Percentiles rank a stretch among this genome's conserved stretches.
phyloP scores from a whole-genome alignment of 2,329 filamentous ascomycete genomes.

The Lecanoromycetidae sp. region DNA sequence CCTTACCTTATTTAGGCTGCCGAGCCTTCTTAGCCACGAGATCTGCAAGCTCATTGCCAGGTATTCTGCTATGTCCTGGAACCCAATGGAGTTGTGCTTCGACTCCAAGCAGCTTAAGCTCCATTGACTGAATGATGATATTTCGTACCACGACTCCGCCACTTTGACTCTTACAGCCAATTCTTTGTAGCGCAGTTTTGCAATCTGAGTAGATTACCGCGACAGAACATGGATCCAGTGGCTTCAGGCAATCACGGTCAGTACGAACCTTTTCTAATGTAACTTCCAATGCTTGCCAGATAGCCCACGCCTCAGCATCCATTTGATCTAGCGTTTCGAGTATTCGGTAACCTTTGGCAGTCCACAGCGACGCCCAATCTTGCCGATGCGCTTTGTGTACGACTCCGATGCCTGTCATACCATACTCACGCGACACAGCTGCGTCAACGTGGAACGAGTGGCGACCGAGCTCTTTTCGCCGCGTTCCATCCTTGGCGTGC shows the following conservation, averaged over 20 bases:
- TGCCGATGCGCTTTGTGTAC: conserved; percentile 2
- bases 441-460: conserved; percentile 5
- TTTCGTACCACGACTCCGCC: neutral
- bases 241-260: neutral
- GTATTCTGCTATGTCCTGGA: conserved; percentile 6
- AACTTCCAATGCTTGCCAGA: conserved; percentile 9
- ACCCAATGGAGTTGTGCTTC: conserved; percentile 2
- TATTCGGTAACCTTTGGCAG: conserved; percentile 8
- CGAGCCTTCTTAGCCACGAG: conserved; percentile 3
- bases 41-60: conserved; percentile 11
- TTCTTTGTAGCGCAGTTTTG: neutral
- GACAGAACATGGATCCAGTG: conserved; percentile 2
- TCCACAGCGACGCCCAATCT: conserved; percentile 7
- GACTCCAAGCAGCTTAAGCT: neutral
- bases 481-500: neutral
- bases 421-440: neutral
- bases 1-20: neutral
- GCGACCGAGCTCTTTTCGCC: conserved; percentile 1
- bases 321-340: neutral
- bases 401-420: conserved; percentile 1
- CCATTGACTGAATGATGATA: conserved; percentile 1
- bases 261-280: neutral
- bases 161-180: neutral
- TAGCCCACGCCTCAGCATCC: conserved; percentile 6
- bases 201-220: conserved; percentile 6